phyloP scores from a whole-genome alignment of 192 early-diverging fungal species.

The Coemansia guatemalensis region DNA sequence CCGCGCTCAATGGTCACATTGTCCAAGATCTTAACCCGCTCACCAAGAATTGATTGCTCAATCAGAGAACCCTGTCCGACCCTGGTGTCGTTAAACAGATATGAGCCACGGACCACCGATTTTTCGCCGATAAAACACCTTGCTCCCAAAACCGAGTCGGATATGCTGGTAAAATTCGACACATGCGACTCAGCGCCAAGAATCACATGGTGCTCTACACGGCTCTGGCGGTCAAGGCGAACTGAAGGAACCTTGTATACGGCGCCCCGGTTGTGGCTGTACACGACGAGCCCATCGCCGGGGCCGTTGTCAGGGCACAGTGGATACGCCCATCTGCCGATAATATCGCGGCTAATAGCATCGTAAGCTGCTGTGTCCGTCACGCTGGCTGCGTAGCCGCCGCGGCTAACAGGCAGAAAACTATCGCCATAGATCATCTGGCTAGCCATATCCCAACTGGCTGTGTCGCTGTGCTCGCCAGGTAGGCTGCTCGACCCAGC shows the following conservation, averaged over 20 bases:
- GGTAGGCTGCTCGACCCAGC: constrained; percentile 58
- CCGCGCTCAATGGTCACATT: constrained; percentile 70
- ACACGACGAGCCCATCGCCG: constrained; percentile 61
- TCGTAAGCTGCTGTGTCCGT: constrained; percentile 65
- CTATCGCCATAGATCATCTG: background rate
- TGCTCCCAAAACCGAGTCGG: constrained; percentile 81
- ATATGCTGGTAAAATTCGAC: constrained; percentile 68
- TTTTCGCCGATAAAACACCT: constrained; percentile 78
- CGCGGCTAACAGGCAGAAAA: constrained; percentile 14
- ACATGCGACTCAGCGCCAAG: constrained; percentile 78
- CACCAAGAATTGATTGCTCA: constrained; percentile 71
- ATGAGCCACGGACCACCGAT: constrained; percentile 77
- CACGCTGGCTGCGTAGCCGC: constrained; percentile 65
- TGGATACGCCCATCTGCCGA: constrained; percentile 92
- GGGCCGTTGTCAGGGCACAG: constrained; percentile 89
- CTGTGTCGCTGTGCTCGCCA: background rate
- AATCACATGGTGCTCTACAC: constrained; percentile 74
- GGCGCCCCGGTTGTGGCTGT: constrained; percentile 72
- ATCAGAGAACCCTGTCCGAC: constrained; percentile 72
- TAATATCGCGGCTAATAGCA: constrained; percentile 72
- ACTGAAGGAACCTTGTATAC: constrained; percentile 84
- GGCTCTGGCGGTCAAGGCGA: constrained; percentile 64
- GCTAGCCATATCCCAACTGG: background rate
- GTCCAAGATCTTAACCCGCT: constrained; percentile 64
- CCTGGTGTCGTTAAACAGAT: constrained; percentile 77